Conservation (phyloP, 2,329 filamentous ascomycete genomes). For the Aquanectria penicillioides region DNA sequence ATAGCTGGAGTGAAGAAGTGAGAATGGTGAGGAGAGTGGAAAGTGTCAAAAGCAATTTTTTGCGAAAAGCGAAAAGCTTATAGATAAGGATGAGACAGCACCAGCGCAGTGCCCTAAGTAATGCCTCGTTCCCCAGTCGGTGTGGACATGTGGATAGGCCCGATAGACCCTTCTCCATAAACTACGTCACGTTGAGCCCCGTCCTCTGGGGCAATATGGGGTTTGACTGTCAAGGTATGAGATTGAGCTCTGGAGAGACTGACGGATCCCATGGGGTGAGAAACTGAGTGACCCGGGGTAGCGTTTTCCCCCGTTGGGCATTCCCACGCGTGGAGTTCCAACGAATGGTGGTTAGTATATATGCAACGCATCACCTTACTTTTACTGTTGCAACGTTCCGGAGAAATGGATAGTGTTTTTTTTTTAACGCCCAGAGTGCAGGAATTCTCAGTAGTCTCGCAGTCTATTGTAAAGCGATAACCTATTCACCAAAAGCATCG, state of each 20-base stretch:
- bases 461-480: no score
- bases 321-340: not conserved
- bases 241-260: slow-evolving; percentile 11
- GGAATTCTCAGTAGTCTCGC: no score
- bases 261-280: slow-evolving; percentile 14
- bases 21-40: not conserved
- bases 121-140: slow-evolving; percentile 17
- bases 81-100: not conserved
- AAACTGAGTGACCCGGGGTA: slow-evolving; percentile 2
- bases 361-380: no score
- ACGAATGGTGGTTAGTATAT: slow-evolving; percentile 1
- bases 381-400: no score
- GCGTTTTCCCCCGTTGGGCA: slow-evolving; percentile 17
- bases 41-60: not conserved
- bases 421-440: no score
- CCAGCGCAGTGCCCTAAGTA: slow-evolving; percentile 3
- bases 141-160: slow-evolving; percentile 20
- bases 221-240: slow-evolving; percentile 8
- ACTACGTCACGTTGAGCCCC: slow-evolving; percentile 10
- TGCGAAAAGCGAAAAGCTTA: not conserved
- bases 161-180: slow-evolving; percentile 17
- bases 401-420: no score
- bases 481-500: no score
- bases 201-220: slow-evolving; percentile 15
- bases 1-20: not conserved